These are phyloP conservation scores for Onygenales sp. DNA, from an alignment of 2,329 filamentous ascomycete genomes.

Conservation along the genomic window DNA sequence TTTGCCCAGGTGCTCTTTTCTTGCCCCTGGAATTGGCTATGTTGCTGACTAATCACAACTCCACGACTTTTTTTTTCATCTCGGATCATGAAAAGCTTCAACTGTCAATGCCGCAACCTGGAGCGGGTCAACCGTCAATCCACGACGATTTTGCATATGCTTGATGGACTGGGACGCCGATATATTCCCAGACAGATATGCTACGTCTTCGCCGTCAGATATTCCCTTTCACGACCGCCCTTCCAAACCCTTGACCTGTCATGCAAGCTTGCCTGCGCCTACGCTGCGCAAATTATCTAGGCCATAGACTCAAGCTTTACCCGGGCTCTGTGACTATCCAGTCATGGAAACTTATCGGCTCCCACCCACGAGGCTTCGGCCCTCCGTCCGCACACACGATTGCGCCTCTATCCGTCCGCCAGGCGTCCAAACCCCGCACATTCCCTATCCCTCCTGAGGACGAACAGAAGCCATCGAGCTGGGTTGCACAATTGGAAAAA, in stretches of 20 bases:
- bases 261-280: slow-evolving; percentile 32
- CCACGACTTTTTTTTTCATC: background rate
- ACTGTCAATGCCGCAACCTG: background rate
- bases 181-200: slow-evolving; percentile 1
- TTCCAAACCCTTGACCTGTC: slow-evolving; percentile 25
- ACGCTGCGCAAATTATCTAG: slow-evolving; percentile 26
- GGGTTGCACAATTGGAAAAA: slow-evolving; percentile 26
- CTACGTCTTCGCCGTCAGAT: background rate
- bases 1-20: background rate
- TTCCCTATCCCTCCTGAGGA: slow-evolving; percentile 14
- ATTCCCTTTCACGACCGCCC: slow-evolving; percentile 7
- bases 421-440: slow-evolving; percentile 4
- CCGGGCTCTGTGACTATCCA: background rate
- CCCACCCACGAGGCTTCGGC: background rate
- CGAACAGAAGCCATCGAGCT: slow-evolving; percentile 19
- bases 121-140: background rate
- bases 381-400: background rate
- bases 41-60: background rate
- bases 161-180: background rate
- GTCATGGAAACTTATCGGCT: background rate
- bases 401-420: slow-evolving; percentile 2
- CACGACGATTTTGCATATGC: background rate
- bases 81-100: background rate
- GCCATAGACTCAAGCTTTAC: slow-evolving; percentile 18
- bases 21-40: background rate